Conservation (phyloP, 441 rosid species). For the Populus tomentosa region DNA sequence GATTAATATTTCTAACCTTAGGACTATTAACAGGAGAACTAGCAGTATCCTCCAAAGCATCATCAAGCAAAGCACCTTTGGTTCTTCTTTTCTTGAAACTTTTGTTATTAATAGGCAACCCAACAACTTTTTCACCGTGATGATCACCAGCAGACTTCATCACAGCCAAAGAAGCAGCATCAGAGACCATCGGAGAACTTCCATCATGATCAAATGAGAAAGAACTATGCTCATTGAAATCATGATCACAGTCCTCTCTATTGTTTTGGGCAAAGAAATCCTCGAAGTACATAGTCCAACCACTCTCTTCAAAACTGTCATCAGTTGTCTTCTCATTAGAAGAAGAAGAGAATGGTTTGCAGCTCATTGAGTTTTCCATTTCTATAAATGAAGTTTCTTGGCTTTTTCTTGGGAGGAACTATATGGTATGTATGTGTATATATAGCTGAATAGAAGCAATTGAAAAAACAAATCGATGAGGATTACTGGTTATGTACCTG, state of each 20-base stretch:
- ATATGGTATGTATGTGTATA: not conserved
- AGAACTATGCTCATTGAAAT: not conserved
- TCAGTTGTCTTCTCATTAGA: conserved; percentile 12
- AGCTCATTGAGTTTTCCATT: conserved; percentile 32
- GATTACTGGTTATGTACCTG: not conserved
- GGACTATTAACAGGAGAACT: conserved; percentile 50
- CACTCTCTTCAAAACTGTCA: conserved; percentile 36
- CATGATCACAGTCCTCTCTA: not conserved
- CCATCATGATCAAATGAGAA: conserved; percentile 6
- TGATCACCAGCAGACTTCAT: conserved; percentile 3
- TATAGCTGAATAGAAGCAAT: not conserved
- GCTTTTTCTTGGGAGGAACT: not conserved
- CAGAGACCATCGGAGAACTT: conserved; percentile 35
- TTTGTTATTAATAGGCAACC: not conserved
- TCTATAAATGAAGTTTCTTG: not conserved
- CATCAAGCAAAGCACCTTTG: conserved; percentile 21
- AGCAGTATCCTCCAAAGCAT: conserved; percentile 55
- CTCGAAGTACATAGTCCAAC: conserved; percentile 58
- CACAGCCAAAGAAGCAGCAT: conserved; percentile 40
- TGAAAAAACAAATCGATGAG: not conserved
- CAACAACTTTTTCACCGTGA: not conserved
- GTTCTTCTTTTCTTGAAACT: conserved; percentile 26
- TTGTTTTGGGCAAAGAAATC: conserved; percentile 23
- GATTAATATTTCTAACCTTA: conserved; percentile 27
- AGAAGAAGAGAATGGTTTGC: conserved; percentile 17